A percentile compares a stretch with the other conserved stretches of the same genome.
phyloP scores from a whole-genome alignment of 495 filamentous ascomycete species.

The Pseudomonodictys pantanalensis region DNA sequence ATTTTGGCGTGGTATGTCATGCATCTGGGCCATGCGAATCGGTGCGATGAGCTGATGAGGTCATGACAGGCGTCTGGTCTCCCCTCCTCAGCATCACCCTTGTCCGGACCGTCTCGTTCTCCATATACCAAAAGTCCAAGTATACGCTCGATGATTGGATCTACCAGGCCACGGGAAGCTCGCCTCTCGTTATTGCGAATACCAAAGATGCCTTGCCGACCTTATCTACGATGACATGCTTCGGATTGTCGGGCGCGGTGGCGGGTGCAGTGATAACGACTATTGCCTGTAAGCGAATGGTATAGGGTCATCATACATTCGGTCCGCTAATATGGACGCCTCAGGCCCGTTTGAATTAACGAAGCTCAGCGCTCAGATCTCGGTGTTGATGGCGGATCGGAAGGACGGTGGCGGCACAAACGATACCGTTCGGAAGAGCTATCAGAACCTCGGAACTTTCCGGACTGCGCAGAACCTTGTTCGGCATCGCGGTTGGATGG shows the following conservation, averaged over 20 bases:
- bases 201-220: slow-evolving; percentile 66
- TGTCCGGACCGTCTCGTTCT: slow-evolving; percentile 89
- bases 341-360: slow-evolving; percentile 90
- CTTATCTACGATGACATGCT: slow-evolving; percentile 66
- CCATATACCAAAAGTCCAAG: slow-evolving; percentile 84
- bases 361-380: slow-evolving; percentile 86
- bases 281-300: slow-evolving; percentile 69
- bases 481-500: slow-evolving; percentile 68
- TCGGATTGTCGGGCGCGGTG: slow-evolving; percentile 72
- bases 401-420: slow-evolving; percentile 55
- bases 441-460: slow-evolving; percentile 75
- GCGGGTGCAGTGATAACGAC: slow-evolving; percentile 77
- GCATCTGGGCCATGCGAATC: background rate
- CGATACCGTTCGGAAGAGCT: slow-evolving; percentile 61
- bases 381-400: slow-evolving; percentile 72
- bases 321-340: slow-evolving; percentile 8
- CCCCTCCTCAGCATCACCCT: slow-evolving; percentile 84
- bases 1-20: slow-evolving; percentile 68
- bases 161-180: slow-evolving; percentile 59
- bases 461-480: slow-evolving; percentile 77
- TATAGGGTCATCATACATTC: background rate
- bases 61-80: slow-evolving; percentile 62
- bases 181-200: slow-evolving; percentile 70
- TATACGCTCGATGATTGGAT: slow-evolving; percentile 66
- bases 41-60: slow-evolving; percentile 7